Conservation (phyloP, 2,329 filamentous ascomycete species). For the Hirsutella minnesotensis region DNA sequence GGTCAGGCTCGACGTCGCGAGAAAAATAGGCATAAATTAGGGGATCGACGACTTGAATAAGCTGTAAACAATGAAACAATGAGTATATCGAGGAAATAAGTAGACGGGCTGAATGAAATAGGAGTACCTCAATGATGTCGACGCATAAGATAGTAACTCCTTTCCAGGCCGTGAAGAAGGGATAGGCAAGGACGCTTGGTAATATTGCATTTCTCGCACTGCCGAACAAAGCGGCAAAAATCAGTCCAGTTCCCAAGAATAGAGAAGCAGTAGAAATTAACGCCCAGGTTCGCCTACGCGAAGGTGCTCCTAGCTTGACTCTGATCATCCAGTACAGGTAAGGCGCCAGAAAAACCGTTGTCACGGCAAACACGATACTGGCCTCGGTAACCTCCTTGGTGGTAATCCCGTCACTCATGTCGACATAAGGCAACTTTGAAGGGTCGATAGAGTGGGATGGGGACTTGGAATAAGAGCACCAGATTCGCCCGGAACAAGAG, state of each 20-base stretch:
- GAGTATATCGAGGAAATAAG: background rate
- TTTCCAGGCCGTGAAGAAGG: conserved; percentile 1
- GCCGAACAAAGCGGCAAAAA: background rate
- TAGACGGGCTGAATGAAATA: background rate
- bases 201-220: background rate
- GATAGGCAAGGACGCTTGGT: background rate
- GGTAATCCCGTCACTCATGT: too few species aligned
- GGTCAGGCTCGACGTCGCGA: background rate
- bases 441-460: too few species aligned
- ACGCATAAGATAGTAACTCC: background rate
- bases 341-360: background rate
- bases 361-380: too few species aligned
- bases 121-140: background rate
- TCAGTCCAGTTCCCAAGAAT: background rate
- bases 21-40: background rate
- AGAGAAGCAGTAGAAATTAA: background rate
- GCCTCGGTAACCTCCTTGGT: too few species aligned
- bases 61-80: background rate
- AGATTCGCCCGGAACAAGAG: too few species aligned
- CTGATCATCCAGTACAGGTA: background rate
- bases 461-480: too few species aligned
- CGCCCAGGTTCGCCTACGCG: background rate
- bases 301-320: background rate
- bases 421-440: too few species aligned
- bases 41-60: conserved; percentile 1